A percentile compares a stretch with the other conserved stretches of the same genome.
Conservation (phyloP, 2,329 filamentous ascomycete genomes). For the Stagonosporopsis cucurbitacearum region DNA sequence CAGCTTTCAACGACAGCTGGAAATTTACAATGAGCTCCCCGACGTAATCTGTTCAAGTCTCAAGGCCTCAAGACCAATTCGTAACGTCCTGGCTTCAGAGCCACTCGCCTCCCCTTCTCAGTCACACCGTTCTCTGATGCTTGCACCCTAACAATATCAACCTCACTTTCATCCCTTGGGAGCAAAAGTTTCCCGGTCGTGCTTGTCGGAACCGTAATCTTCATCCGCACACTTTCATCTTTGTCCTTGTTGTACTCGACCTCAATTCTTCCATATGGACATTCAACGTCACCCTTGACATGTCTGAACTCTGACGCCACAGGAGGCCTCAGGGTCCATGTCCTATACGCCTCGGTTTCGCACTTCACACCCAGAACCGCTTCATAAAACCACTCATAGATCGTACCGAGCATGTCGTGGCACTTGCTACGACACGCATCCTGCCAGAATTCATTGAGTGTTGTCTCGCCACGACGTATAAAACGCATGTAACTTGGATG, state of each 20-base stretch:
- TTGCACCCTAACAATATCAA: constrained; percentile 6
- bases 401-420: constrained; percentile 58
- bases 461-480: constrained; percentile 54
- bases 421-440: constrained; percentile 54
- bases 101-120: neutral
- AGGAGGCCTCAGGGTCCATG: constrained; percentile 51
- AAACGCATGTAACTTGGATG: constrained; percentile 59
- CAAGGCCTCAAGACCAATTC: neutral
- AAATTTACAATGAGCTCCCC: no score
- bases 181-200: constrained; percentile 26
- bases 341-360: constrained; percentile 49
- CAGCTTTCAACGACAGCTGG: no score
- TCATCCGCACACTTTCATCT: constrained; percentile 17
- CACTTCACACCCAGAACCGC: constrained; percentile 51
- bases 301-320: constrained; percentile 51
- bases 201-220: constrained; percentile 33
- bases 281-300: constrained; percentile 50
- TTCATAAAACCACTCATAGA: constrained; percentile 58
- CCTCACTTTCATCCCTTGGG: constrained; percentile 20
- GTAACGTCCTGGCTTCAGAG: neutral
- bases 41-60: neutral
- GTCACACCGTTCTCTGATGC: neutral
- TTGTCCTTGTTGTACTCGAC: constrained; percentile 27
- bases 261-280: constrained; percentile 49
- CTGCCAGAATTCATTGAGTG: constrained; percentile 55